Conservation (phyloP, 495 filamentous ascomycete species). For the Xylaria intraflava region DNA sequence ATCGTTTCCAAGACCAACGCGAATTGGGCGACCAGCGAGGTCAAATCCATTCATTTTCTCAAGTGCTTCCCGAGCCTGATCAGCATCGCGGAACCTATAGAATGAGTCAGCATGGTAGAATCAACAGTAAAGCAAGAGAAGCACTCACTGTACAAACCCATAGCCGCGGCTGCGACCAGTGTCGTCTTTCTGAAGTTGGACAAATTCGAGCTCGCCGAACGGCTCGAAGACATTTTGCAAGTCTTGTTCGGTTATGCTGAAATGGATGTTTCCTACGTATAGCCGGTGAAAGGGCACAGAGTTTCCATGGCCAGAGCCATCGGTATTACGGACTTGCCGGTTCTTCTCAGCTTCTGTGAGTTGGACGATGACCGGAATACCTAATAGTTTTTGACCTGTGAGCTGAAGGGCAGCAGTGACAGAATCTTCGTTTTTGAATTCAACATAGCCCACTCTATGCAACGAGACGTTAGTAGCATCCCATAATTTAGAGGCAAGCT, state of each 20-base stretch:
- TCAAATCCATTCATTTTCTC: constrained; percentile 99
- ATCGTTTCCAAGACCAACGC: constrained; percentile 99
- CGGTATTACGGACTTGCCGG: constrained; percentile 83
- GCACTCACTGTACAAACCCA: constrained; percentile 95
- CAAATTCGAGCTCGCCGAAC: constrained; percentile 96
- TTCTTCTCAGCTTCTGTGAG: constrained; percentile 99
- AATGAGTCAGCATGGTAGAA: constrained; percentile 19
- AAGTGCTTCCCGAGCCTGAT: constrained; percentile 84
- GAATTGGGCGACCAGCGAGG: constrained; percentile 93
- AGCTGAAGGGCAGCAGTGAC: constrained; percentile 92
- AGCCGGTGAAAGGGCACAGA: constrained; percentile 95
- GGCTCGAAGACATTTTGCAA: constrained; percentile 96
- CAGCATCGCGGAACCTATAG: constrained; percentile 80
- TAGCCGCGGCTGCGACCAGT: constrained; percentile 87
- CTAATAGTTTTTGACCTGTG: constrained; percentile 96
- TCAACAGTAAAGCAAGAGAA: not conserved
- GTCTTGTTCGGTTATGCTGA: constrained; percentile 96
- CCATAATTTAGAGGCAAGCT: not conserved
- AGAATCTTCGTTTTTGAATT: constrained; percentile 95
- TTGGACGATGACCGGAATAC: constrained; percentile 97
- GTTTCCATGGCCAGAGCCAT: constrained; percentile 56
- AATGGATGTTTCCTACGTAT: constrained; percentile 99
- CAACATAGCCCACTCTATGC: constrained; percentile 92
- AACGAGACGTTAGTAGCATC: constrained; percentile 27
- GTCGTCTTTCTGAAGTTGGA: constrained; percentile 94